These are phyloP conservation scores for Penicillium chermesinum DNA, from an alignment of 495 filamentous ascomycete genomes.

Conservation along the genomic window DNA sequence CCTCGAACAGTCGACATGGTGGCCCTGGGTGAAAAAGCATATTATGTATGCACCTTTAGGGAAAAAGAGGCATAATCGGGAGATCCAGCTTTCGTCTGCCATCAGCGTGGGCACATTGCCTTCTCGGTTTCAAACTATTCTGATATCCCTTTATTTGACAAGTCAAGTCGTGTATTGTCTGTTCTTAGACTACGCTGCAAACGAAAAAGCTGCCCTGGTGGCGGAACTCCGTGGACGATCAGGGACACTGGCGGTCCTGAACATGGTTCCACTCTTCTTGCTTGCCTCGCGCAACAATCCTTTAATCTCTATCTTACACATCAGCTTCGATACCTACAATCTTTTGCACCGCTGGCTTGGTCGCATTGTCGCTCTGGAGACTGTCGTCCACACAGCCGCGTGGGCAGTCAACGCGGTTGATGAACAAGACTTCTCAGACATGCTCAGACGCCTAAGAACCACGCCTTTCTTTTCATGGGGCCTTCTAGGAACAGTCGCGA, in stretches of 20 bases:
- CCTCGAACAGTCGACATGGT: constrained; percentile 60
- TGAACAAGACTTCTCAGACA: constrained; percentile 43
- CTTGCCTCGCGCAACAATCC: constrained; percentile 91
- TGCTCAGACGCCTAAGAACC: constrained; percentile 53
- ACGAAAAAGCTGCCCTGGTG: constrained; percentile 45
- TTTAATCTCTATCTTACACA: constrained; percentile 70
- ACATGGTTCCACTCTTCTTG: constrained; percentile 87
- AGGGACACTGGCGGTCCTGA: constrained; percentile 75
- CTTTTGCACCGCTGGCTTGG: constrained; percentile 94
- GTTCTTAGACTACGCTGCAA: constrained; percentile 59
- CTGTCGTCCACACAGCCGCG: constrained; percentile 66
- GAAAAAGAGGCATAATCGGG: constrained; percentile 78
- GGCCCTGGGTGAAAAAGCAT: constrained; percentile 72
- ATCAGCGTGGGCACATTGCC: constrained; percentile 86
- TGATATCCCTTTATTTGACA: constrained; percentile 65
- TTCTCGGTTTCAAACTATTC: constrained; percentile 72
- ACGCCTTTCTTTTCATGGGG: constrained; percentile 58
- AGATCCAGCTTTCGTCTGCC: constrained; percentile 80
- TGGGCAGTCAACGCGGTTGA: constrained; percentile 54
- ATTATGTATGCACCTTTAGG: constrained; percentile 78
- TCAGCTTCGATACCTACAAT: constrained; percentile 97
- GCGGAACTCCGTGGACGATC: constrained; percentile 76
- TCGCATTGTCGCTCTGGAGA: constrained; percentile 74
- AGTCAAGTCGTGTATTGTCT: constrained; percentile 78
- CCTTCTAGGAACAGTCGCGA: constrained; percentile 46